Evolutionary conservation across 768 basidiomycete species (phyloP), one percentile per base, ranked within the genome.

Genomic region (Galerina sulciceps): DNA sequence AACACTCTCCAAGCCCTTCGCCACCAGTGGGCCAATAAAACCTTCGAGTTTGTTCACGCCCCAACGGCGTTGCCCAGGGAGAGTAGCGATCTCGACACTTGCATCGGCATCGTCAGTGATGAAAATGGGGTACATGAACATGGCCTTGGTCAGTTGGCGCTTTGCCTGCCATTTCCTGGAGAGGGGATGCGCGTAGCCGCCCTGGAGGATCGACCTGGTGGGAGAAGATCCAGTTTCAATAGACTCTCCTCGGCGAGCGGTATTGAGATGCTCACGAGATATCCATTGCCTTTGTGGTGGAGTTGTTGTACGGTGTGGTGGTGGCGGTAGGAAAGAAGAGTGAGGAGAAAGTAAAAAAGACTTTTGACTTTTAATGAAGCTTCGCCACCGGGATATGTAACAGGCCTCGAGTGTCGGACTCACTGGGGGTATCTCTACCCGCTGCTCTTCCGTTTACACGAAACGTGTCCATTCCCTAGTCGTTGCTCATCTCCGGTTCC

Each of bases 101-200:
- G 94, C 93, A 58, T 94, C 83, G 1, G 94, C 89, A 58, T 98
- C 94, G 73, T 99, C 96, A 15, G 95, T 94, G 67, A 99, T 91
- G 72, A 99, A 98, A 68, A 99, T 95, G 6, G 97, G 97, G 73
- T 99, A 99, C 92, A 98, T 98, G 74, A 99, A 83, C 95, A 98
- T 97, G 63, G 85, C 84, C 72, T 94, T 96, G 22, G 89, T 88
- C 68, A 96, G 84, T 57, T 85, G 81, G 47, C 90, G 86, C 57
- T 86, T 85, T 22, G 85, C 82, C 75, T 99, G 96, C 88, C 92
- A 96, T 76, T 85, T 81, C 18, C 96, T 89, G 8, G 94, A 83
- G 63, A 93, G 84, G 14, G 95, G 91, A 75, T 98, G 94, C 58
- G 92, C 88, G 78, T 96, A 97, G 40, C 96, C 96, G 59, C 96